Percentiles rank a stretch among this genome's conserved stretches.
Conservation (phyloP, 306 rosid species). For the Boehmeria nivea region DNA sequence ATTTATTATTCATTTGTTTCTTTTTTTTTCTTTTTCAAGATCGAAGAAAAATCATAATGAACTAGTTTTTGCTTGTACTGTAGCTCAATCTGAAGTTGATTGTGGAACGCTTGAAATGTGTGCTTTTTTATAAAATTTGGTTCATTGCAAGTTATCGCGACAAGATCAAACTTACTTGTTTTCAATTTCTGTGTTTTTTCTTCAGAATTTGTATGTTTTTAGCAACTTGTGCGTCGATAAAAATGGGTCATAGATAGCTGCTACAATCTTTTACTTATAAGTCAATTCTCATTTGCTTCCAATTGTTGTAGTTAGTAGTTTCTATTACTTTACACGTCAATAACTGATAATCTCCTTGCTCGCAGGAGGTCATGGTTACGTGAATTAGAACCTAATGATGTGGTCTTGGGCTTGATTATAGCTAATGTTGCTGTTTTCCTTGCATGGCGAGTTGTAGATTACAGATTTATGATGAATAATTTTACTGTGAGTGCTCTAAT, state of each 20-base stretch:
- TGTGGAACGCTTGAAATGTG: no score
- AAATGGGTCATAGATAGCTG: background rate
- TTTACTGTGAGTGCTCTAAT: slow-evolving; percentile 60
- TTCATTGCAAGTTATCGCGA: no score
- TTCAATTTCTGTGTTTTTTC: no score
- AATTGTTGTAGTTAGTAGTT: background rate
- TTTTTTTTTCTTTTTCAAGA: no score
- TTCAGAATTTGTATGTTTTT: background rate
- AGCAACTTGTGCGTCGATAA: background rate
- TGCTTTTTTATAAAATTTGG: no score
- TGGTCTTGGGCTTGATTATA: slow-evolving; percentile 64
- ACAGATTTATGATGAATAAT: slow-evolving; percentile 55
- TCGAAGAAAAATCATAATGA: no score
- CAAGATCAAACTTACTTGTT: no score
- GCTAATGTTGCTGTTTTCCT: slow-evolving; percentile 72
- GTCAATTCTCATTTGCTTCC: background rate
- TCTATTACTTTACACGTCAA: background rate
- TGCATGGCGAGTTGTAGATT: slow-evolving; percentile 50
- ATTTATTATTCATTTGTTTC: no score
- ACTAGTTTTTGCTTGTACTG: no score
- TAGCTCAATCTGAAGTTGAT: no score
- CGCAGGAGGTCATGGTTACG: slow-evolving; percentile 59
- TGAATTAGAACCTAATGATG: slow-evolving; percentile 32
- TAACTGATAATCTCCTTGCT: slow-evolving; percentile 23
- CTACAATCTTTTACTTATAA: slow-evolving; percentile 3